These are phyloP conservation scores for Sporothrix globosa DNA, from an alignment of 2,329 filamentous ascomycete species.

Conservation along the genomic window DNA sequence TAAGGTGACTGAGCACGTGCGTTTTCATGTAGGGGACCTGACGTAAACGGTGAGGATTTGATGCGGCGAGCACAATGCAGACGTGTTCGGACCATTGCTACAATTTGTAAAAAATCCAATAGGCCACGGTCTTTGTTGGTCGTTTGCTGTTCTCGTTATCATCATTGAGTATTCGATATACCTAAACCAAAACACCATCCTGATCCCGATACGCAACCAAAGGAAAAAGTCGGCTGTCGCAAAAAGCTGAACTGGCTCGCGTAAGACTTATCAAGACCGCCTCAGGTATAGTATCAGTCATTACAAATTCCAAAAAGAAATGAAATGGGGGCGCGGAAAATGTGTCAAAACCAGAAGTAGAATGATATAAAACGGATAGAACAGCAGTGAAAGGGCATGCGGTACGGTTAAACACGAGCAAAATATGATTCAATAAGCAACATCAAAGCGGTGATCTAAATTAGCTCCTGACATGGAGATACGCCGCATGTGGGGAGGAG, in stretches of 20 bases:
- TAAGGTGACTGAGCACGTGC: too few species aligned
- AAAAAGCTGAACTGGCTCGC: neutral
- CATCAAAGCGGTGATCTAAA: too few species aligned
- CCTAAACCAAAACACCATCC: neutral
- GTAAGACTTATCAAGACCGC: too few species aligned
- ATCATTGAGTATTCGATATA: neutral
- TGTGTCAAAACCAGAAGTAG: neutral
- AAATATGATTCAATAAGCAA: neutral
- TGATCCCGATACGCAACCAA: neutral
- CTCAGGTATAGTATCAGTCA: neutral
- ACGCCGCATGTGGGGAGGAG: constrained; percentile 26
- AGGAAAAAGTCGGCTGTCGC: neutral
- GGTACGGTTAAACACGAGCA: too few species aligned
- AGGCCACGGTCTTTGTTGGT: neutral
- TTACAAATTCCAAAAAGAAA: neutral
- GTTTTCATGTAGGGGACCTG: too few species aligned
- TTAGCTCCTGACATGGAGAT: constrained; percentile 28
- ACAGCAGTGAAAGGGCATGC: too few species aligned
- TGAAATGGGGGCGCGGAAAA: neutral
- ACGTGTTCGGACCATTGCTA: neutral
- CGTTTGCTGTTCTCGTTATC: neutral
- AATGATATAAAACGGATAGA: neutral
- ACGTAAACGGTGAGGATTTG: neutral
- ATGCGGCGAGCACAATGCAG: neutral
- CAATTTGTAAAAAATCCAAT: neutral